Conservation (phyloP, 805 yeast genomes). For the Zygosaccharomyces bisporus region DNA sequence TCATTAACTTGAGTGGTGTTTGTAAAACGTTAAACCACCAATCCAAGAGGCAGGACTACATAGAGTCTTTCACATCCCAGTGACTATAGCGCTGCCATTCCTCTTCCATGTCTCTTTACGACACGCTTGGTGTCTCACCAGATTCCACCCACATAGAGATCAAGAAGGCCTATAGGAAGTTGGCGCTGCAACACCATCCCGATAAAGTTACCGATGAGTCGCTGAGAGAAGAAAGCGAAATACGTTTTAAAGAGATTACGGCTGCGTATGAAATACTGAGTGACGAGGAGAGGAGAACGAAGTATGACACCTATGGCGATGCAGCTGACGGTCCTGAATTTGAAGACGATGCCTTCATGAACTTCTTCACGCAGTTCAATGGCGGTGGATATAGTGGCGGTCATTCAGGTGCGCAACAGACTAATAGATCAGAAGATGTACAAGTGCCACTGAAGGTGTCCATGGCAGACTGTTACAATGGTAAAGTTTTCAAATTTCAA, state of each 20-base stretch:
- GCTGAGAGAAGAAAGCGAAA: constrained; percentile 63
- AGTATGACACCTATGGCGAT: constrained; percentile 57
- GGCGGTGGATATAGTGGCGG: constrained; percentile 3
- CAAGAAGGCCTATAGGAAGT: constrained; percentile 76
- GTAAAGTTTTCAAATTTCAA: constrained; percentile 72
- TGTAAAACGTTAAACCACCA: not conserved
- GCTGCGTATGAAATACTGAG: constrained; percentile 82
- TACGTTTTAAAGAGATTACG: constrained; percentile 74
- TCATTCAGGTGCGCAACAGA: not conserved
- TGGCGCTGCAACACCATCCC: constrained; percentile 83
- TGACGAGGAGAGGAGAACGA: constrained; percentile 59
- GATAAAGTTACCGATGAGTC: constrained; percentile 74
- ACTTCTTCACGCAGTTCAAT: constrained; percentile 46
- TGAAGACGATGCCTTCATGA: constrained; percentile 71
- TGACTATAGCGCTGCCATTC: not conserved
- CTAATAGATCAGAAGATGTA: constrained; percentile 39
- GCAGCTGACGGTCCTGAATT: constrained; percentile 43
- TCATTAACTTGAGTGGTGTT: not conserved
- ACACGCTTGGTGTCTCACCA: constrained; percentile 61
- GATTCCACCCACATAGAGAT: constrained; percentile 70
- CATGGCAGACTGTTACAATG: constrained; percentile 72
- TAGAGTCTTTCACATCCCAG: too few species aligned
- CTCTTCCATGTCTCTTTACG: constrained; percentile 41
- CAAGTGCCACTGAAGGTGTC: constrained; percentile 59
- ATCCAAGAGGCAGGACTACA: not conserved